Percentiles rank a stretch among this genome's conserved stretches.
phyloP scores from a whole-genome alignment of 352 stramenopile species.

The Pythium pectinolyticum region DNA sequence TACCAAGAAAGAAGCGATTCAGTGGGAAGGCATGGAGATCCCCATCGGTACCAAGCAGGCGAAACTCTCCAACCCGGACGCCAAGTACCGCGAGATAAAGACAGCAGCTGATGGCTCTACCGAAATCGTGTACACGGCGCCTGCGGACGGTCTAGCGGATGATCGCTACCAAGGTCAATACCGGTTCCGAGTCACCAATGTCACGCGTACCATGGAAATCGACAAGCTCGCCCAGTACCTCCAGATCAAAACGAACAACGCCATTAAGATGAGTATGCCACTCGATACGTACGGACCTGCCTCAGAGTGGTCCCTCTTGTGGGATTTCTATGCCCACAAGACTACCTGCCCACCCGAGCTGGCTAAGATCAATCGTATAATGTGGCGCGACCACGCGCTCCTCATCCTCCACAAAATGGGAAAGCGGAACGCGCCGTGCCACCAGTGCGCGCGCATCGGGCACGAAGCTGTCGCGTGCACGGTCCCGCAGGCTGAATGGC shows the following conservation, averaged over 20 bases:
- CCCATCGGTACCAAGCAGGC: not conserved
- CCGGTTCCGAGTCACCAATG: conserved; percentile 7
- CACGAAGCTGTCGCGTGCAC: conserved; percentile 2
- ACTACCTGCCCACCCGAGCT: conserved; percentile 2
- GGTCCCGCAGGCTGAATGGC: not conserved
- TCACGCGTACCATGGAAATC: not conserved
- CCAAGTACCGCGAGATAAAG: not conserved
- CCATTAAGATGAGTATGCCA: not conserved
- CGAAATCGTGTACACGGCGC: too few species aligned
- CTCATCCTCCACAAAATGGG: not conserved
- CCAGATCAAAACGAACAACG: not conserved
- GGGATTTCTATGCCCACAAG: conserved; percentile 3
- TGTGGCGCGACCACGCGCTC: conserved; percentile 5
- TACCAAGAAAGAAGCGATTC: not conserved
- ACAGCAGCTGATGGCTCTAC: too few species aligned
- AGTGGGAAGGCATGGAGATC: conserved; percentile 7
- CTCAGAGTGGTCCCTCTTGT: conserved; percentile 14
- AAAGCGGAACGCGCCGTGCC: not conserved
- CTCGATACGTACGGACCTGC: conserved; percentile 12
- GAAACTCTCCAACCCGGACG: not conserved
- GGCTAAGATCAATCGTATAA: conserved; percentile 1
- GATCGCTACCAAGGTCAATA: conserved; percentile 16
- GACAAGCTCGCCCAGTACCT: not conserved
- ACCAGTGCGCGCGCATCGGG: conserved; percentile 11
- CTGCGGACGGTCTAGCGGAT: conserved; percentile 1